Base-by-base conservation (phyloP, 2,329 filamentous ascomycete genomes). In the Colletotrichum karsti region DNA sequence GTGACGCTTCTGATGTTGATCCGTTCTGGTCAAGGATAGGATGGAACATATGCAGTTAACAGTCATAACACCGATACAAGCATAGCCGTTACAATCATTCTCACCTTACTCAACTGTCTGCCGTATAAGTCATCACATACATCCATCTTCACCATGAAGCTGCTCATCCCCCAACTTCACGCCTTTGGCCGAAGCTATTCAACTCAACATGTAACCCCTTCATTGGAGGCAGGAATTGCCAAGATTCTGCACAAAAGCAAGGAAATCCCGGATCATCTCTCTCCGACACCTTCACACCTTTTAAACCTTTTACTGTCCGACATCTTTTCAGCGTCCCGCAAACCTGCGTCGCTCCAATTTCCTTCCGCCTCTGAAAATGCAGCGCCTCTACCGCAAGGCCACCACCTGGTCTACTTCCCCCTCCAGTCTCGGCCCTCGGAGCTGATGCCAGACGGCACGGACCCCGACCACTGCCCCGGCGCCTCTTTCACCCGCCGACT, bases 361-460 rank as follows among this genome's bases (percentile, higher is more conserved):
- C 30, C 55, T 9, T 53, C 70, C 6, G 59, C 74, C 3, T 41
- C 22, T n/a, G 9, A 15, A 3, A 3, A 20, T 3, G 20, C 54
- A 13, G 5, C 33, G 5, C 50, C 77, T 4, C 80, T 92, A 7
- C 90, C 91, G 0, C 84, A 88, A 30, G 92, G 91, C 37, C 91
- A 97, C 77, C 94, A 98, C 78, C 85, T 97, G 37, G 89, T 95
- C 71, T 97, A 97, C 82, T 98, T 97, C 81, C 93, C 94, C 67
- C 87, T 92, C 10, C 87, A 90, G 70, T 82, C 91, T 18, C 83
- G 87, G 1, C 82, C 88, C 13, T 87, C 86, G 7, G 73, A 83
- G 35, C 87, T 98, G 46, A 86, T 94, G 18, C 83, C 89, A 1
- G 96, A 99, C 81, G 95, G 96, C 64, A 97, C 95, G 1, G 95